Conservation (phyloP, 2,329 filamentous ascomycete species). For the Penicillium brevicompactum region DNA sequence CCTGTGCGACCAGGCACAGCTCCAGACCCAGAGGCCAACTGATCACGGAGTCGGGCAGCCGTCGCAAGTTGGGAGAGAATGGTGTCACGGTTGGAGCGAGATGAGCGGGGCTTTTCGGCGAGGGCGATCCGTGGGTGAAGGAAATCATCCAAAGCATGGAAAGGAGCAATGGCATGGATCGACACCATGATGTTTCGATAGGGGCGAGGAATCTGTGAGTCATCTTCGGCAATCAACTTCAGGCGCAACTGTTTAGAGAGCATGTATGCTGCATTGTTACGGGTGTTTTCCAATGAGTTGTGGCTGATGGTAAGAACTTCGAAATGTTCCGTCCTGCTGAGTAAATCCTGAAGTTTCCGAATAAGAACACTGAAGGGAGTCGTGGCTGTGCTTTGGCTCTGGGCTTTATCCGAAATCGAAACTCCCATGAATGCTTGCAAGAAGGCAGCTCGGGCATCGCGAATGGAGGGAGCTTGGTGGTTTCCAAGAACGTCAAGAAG, state of each 20-base stretch:
- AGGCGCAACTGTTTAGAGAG: constrained; percentile 92
- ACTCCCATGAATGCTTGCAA: constrained; percentile 89
- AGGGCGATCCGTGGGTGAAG: constrained; percentile 84
- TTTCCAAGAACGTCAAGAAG: constrained; percentile 81
- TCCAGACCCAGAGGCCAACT: constrained; percentile 34
- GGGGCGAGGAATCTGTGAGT: constrained; percentile 81
- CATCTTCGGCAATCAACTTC: constrained; percentile 80
- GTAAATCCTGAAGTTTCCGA: constrained; percentile 90
- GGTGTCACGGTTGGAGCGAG: constrained; percentile 59
- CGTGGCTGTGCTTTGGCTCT: constrained; percentile 65
- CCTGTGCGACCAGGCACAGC: constrained; percentile 16
- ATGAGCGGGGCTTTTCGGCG: constrained; percentile 69
- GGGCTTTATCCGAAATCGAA: constrained; percentile 61
- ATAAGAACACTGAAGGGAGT: constrained; percentile 90
- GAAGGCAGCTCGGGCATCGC: constrained; percentile 75
- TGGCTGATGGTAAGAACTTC: constrained; percentile 96
- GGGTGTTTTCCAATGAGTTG: constrained; percentile 84
- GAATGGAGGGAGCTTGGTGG: constrained; percentile 50
- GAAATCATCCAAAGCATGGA: constrained; percentile 96
- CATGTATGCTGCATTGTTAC: constrained; percentile 92
- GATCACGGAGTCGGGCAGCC: constrained; percentile 63
- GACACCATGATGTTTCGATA: constrained; percentile 97
- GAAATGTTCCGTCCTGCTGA: constrained; percentile 96
- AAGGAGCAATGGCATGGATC: constrained; percentile 96
- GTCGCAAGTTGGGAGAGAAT: constrained; percentile 74